phyloP scores from a whole-genome alignment of 192 early-diverging fungal species.

The Backusella liffmaniae region DNA sequence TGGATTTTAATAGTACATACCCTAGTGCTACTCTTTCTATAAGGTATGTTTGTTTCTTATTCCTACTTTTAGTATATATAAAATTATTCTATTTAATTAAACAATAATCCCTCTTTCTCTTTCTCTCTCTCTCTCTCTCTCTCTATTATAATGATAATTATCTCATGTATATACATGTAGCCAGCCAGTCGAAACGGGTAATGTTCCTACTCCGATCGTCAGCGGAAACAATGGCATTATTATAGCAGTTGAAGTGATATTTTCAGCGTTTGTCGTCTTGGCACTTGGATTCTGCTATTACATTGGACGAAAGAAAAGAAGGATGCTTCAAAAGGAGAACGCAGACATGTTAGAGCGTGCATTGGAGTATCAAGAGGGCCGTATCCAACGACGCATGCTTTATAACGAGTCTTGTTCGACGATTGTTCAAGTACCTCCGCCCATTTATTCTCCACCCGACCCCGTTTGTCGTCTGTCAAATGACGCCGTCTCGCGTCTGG shows the following conservation, averaged over 20 bases:
- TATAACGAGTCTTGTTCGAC: not conserved
- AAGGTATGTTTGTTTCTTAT: not conserved
- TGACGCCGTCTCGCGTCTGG: not conserved
- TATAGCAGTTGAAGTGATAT: not conserved
- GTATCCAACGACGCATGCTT: not conserved
- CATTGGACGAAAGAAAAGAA: not conserved
- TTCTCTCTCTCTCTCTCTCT: too few relatives aligned
- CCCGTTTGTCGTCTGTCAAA: not conserved
- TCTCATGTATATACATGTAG: not conserved
- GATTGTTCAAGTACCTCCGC: not conserved
- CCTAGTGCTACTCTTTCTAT: not conserved
- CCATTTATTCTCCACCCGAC: slow-evolving; percentile 10
- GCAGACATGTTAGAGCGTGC: not conserved
- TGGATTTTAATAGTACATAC: too few relatives aligned
- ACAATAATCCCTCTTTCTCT: too few relatives aligned
- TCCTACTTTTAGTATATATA: not conserved
- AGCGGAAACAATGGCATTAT: not conserved
- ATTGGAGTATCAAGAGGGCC: not conserved
- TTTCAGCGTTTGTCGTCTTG: not conserved
- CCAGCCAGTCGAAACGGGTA: not conserved
- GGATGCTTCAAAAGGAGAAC: not conserved
- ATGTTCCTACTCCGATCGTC: not conserved
- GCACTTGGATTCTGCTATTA: not conserved
- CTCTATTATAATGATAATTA: not conserved
- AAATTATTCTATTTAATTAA: not conserved